Evolutionary conservation across 345 rosid genomes (phyloP).

Genomic region (Euclidium syriacum): DNA sequence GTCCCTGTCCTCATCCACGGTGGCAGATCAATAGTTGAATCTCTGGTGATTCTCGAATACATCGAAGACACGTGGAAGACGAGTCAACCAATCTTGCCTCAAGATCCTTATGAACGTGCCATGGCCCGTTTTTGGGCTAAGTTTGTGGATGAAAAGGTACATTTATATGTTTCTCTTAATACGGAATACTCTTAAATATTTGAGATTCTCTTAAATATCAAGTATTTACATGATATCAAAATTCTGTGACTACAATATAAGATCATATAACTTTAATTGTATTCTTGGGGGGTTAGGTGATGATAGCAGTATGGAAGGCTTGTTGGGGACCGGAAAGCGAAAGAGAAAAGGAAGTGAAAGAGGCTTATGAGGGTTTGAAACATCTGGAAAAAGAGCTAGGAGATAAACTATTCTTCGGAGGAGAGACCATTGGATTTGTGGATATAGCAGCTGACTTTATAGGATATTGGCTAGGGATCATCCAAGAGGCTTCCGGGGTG

Average conservation of each 20-base stretch:
- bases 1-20: slow-evolving; percentile 50
- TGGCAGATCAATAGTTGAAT: slow-evolving; percentile 39
- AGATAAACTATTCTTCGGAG: slow-evolving; percentile 53
- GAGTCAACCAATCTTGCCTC: slow-evolving; percentile 36
- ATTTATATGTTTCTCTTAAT: not conserved
- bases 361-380: slow-evolving; percentile 36
- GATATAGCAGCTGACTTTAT: slow-evolving; percentile 47
- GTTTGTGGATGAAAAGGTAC: slow-evolving; percentile 47
- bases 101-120: slow-evolving; percentile 44
- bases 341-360: slow-evolving; percentile 33
- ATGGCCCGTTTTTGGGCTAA: slow-evolving; percentile 53
- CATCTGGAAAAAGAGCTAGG: slow-evolving; percentile 47
- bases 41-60: slow-evolving; percentile 47
- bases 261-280: not conserved
- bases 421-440: slow-evolving; percentile 50
- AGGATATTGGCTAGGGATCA: slow-evolving; percentile 34
- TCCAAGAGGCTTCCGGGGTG: slow-evolving; percentile 38
- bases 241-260: not conserved
- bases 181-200: not conserved
- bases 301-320: slow-evolving; percentile 27
- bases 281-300: slow-evolving; percentile 26
- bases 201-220: not conserved
- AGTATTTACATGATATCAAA: not conserved
- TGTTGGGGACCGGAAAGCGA: slow-evolving; percentile 28
- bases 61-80: slow-evolving; percentile 52